Evolutionary conservation across 2,329 filamentous ascomycete genomes (phyloP), one percentile per base, ranked within the genome.

Genomic region (Fusarium concolor): DNA sequence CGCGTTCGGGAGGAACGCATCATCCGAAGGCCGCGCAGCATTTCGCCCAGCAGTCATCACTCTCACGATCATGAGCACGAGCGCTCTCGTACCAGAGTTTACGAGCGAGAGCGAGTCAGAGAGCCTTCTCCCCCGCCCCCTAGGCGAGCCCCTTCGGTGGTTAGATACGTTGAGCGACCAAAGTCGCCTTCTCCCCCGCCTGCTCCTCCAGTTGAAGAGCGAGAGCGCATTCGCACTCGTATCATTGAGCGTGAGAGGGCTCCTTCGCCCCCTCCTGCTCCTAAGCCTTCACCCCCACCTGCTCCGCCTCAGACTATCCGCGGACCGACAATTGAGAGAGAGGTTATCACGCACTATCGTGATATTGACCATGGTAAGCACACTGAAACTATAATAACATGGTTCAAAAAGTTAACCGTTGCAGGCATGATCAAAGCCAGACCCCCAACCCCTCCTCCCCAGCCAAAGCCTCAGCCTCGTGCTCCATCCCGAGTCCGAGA

Each of bases 291-390:
- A 20, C 87, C 87, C 6, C 83, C 85, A 14, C 85, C 86, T 10
- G 84, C 86, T n/a, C 87, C 86, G 43, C 89, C 88, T 29, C 85
- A 86, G 67, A 85, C 91, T 43, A 90, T 96, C 72, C 86, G 89
- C 41, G 89, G 90, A 20, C 93, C 93, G 33, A 91, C 90, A 1
- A 93, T 97, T 71, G 92, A 95, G 79, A 89, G 95, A 74, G 92
- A 97, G 76, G 89, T 97, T 60, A 94, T 96, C 69, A 96, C 93
- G 1, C 92, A 96, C 79, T 95, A 96, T 76, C 87, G 90, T 59
- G 92, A 95, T 75, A 91, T 96, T 71, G 92, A 97, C 75, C 93
- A 97, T 79, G 94, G 92, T 93, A 83, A 76, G 88, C 28, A 38
- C 10, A 33, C 14, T 10, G 9, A 44, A 45, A 6, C 26, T 26